Evolutionary conservation across 2,329 filamentous ascomycete species (phyloP).

Genomic region (Penicillium janthinellum): DNA sequence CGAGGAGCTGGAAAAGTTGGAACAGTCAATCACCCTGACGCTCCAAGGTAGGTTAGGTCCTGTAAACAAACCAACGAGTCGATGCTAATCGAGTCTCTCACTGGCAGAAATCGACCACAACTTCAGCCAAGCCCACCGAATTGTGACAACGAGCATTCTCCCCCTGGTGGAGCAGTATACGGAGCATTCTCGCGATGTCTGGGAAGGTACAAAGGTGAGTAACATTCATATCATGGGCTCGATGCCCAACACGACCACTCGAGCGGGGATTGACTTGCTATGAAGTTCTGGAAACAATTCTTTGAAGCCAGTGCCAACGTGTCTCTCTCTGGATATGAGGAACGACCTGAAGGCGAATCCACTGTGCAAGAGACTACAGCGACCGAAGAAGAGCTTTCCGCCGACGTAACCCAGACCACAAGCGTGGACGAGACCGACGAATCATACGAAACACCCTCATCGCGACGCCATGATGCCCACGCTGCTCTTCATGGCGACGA

Average conservation of each 20-base stretch:
- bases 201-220: constrained; percentile 89
- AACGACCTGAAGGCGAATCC: constrained; percentile 65
- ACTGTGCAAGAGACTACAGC: constrained; percentile 53
- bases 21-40: constrained; percentile 95
- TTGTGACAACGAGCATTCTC: constrained; percentile 90
- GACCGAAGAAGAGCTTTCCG: constrained; percentile 59
- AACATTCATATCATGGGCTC: not conserved
- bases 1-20: constrained; percentile 91
- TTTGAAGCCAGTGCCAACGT: constrained; percentile 98
- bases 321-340: constrained; percentile 91
- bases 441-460: constrained; percentile 46
- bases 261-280: constrained; percentile 9
- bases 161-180: constrained; percentile 94
- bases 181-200: constrained; percentile 88
- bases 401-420: constrained; percentile 48
- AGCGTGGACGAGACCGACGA: constrained; percentile 38
- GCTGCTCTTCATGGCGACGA: constrained; percentile 42
- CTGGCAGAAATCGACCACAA: constrained; percentile 93
- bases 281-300: constrained; percentile 98
- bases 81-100: constrained; percentile 12
- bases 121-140: constrained; percentile 94
- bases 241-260: not conserved
- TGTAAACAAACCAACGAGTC: constrained; percentile 20
- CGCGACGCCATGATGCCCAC: constrained; percentile 33
- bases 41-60: constrained; percentile 69